Conservation (phyloP, 768 basidiomycete species). For the Krasilnikovozyma curviuscula region DNA sequence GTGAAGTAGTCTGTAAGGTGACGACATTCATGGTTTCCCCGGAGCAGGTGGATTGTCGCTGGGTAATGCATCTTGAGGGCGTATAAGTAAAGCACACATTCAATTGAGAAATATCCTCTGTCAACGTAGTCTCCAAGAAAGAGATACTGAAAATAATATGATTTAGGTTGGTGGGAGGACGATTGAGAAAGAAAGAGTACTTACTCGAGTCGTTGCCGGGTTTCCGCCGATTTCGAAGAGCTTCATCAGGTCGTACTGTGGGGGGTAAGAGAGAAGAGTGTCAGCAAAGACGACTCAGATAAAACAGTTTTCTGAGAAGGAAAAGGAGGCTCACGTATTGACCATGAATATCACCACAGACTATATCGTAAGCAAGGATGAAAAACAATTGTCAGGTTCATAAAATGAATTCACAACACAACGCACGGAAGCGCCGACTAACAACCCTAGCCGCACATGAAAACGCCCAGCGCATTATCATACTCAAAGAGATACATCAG, state of each 20-base stretch:
- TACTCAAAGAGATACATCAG: neutral
- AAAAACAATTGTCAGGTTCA: neutral
- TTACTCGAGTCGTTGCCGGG: constrained; percentile 10
- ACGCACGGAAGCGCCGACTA: neutral
- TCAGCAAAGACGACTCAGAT: neutral
- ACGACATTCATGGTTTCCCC: constrained; percentile 97
- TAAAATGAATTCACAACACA: neutral
- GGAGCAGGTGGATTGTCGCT: constrained; percentile 81
- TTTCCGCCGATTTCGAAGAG: constrained; percentile 12
- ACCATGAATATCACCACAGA: constrained; percentile 11
- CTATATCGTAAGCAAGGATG: neutral
- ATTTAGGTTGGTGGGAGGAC: neutral
- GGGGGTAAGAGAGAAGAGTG: neutral
- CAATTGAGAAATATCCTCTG: constrained; percentile 82
- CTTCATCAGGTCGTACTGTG: constrained; percentile 12
- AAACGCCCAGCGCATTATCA: neutral
- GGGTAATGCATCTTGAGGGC: constrained; percentile 99
- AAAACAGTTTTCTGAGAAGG: neutral
- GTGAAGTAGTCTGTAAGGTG: constrained; percentile 98
- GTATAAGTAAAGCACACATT: constrained; percentile 98
- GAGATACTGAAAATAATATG: constrained; percentile 27
- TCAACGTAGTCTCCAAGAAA: constrained; percentile 89
- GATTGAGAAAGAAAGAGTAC: neutral
- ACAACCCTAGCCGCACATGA: no score
- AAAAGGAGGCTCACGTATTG: constrained; percentile 7